These are phyloP conservation scores for Apostasia shenzhenica DNA, from an alignment of 106 monocot species.

Conservation along the genomic window DNA sequence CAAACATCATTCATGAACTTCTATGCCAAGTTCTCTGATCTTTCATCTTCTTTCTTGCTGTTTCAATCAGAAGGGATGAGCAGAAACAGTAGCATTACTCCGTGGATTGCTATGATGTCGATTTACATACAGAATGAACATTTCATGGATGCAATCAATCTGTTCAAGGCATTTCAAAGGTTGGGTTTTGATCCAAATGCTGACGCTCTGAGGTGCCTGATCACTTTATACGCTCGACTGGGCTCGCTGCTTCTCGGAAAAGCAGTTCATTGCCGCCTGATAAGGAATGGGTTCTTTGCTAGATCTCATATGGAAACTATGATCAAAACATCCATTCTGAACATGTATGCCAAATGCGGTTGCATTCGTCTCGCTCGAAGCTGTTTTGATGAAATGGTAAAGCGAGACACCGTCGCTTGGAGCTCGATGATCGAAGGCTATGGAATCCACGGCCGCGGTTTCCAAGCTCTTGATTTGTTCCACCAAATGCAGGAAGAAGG, in stretches of 20 bases:
- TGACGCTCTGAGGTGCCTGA: slow-evolving; percentile 21
- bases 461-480: slow-evolving; percentile 40
- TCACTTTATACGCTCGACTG: slow-evolving; percentile 17
- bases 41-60: slow-evolving; percentile 18
- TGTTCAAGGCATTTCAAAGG: slow-evolving; percentile 21
- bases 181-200: slow-evolving; percentile 9
- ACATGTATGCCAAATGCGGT: slow-evolving; percentile 57
- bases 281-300: slow-evolving; percentile 16
- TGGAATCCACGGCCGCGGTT: slow-evolving; percentile 36
- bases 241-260: slow-evolving; percentile 28
- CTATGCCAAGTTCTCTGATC: slow-evolving; percentile 44
- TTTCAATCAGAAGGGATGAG: slow-evolving; percentile 23
- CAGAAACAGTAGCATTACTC: not conserved
- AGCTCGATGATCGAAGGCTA: slow-evolving; percentile 57
- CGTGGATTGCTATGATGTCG: slow-evolving; percentile 36
- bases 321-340: slow-evolving; percentile 34
- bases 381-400: slow-evolving; percentile 29
- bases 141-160: slow-evolving; percentile 16
- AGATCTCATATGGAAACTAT: slow-evolving; percentile 3
- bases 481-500: slow-evolving; percentile 33
- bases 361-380: slow-evolving; percentile 20
- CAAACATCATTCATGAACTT: slow-evolving; percentile 35
- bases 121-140: slow-evolving; percentile 22
- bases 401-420: slow-evolving; percentile 52
- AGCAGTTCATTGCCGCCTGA: slow-evolving; percentile 32